A percentile compares a stretch with the other conserved stretches of the same genome.
Conservation (phyloP, 495 filamentous ascomycete species). For the Neurospora tetrasperma region DNA sequence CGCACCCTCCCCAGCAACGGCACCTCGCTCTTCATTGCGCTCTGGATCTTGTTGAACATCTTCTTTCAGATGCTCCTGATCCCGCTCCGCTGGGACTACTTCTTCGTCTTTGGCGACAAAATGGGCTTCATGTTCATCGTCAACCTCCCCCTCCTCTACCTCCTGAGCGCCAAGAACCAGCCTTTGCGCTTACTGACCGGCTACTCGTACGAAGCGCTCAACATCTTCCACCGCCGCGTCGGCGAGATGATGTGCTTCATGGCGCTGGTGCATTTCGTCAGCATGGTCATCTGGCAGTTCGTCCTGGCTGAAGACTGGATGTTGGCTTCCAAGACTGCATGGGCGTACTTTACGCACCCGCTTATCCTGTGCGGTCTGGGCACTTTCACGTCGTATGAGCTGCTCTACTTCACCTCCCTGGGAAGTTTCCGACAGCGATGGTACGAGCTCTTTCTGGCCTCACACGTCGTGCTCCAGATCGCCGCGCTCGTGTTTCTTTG, state of each 20-base stretch:
- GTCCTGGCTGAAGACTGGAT: conserved; percentile 20
- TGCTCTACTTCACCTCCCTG: conserved; percentile 40
- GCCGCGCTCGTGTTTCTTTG: conserved; percentile 42
- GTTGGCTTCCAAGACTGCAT: conserved; percentile 3
- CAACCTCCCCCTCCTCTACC: conserved; percentile 51
- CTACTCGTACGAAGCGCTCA: conserved; percentile 53
- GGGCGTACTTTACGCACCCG: conserved; percentile 19
- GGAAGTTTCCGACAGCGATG: conserved; percentile 18
- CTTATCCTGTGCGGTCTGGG: conserved; percentile 27
- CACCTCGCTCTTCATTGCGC: conserved; percentile 37
- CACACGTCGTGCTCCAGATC: conserved; percentile 44
- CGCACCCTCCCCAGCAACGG: conserved; percentile 44
- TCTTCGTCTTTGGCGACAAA: conserved; percentile 48
- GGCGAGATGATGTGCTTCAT: conserved; percentile 25
- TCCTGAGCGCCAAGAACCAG: conserved; percentile 54
- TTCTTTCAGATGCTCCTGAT: conserved; percentile 45
- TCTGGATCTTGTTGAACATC: conserved; percentile 42
- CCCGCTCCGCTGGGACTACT: conserved; percentile 30
- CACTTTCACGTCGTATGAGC: conserved; percentile 45
- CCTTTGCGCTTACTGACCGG: conserved; percentile 48
- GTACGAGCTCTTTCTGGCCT: conserved; percentile 21
- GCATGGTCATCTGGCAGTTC: conserved; percentile 36
- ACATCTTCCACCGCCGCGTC: conserved; percentile 44
- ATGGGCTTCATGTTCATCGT: conserved; percentile 40
- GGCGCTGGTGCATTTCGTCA: conserved; percentile 22